Evolutionary conservation across 202 grass and related monocot genomes (phyloP).

Genomic region (Schoenoplectus tabernaemontani): DNA sequence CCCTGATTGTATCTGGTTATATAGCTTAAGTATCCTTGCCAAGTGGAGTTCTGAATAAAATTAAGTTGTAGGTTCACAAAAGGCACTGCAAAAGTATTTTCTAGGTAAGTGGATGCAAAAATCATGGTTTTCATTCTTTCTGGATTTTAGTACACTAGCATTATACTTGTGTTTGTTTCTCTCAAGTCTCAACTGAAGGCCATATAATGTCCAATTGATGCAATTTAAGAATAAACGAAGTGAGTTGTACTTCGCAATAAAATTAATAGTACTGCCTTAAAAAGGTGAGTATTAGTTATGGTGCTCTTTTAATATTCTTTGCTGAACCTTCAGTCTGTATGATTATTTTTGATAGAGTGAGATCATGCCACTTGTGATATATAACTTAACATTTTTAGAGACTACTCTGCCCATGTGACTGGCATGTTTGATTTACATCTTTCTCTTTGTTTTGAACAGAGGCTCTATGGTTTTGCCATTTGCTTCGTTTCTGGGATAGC

Average conservation of each 20-base stretch:
- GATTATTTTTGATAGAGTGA: too few relatives aligned
- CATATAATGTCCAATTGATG: not conserved
- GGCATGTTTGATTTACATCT: not conserved
- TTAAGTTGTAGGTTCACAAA: not conserved
- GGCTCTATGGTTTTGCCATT: slow-evolving; percentile 94
- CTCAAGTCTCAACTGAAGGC: not conserved
- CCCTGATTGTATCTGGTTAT: too few relatives aligned
- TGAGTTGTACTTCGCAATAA: not conserved
- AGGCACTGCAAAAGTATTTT: not conserved
- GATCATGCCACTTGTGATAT: not conserved
- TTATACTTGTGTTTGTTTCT: not conserved
- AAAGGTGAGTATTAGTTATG: too few relatives aligned
- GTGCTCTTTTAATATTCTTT: too few relatives aligned
- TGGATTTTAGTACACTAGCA: not conserved
- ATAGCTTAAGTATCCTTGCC: not conserved
- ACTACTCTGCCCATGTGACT: slow-evolving; percentile 13
- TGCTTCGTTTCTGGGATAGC: slow-evolving; percentile 75
- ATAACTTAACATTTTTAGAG: not conserved
- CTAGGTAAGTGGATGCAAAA: not conserved
- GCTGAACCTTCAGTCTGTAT: too few relatives aligned
- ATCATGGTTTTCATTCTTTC: not conserved
- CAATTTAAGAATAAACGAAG: not conserved
- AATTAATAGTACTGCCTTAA: too few relatives aligned
- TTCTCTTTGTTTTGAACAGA: slow-evolving; percentile 37
- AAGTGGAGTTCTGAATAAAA: not conserved